Evolutionary conservation across 371 early-diverging fungal genomes (phyloP).

Genomic region (Capillidium heterosporum): DNA sequence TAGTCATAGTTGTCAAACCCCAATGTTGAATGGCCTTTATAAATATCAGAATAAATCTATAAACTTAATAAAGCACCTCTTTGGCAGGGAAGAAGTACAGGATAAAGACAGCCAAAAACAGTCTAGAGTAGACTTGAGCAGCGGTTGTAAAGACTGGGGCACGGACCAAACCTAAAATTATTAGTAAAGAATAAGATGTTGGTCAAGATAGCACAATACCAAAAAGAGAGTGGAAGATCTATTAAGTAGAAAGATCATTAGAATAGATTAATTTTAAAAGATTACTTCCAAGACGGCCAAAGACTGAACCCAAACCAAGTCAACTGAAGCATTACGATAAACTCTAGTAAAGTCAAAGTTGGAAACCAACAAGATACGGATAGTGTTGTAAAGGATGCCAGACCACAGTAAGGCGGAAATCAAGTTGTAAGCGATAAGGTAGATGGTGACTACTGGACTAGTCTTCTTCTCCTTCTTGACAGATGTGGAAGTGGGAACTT

Average conservation of each 20-base stretch:
- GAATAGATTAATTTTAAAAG: neutral
- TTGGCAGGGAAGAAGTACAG: constrained; percentile 35
- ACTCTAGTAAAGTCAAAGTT: neutral
- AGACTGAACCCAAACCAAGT: constrained; percentile 1
- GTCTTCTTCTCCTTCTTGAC: too few species aligned
- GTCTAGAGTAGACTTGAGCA: constrained; percentile 72
- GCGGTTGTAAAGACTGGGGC: constrained; percentile 60
- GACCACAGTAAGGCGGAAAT: neutral
- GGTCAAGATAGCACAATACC: constrained; percentile 4
- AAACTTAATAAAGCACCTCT: constrained; percentile 2
- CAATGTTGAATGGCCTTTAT: constrained; percentile 31
- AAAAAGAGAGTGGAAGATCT: constrained; percentile 14
- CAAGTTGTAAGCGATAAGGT: neutral
- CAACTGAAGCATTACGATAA: neutral
- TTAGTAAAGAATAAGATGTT: neutral
- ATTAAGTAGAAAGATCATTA: neutral
- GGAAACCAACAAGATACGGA: neutral
- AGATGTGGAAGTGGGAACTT: too few species aligned
- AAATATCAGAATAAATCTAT: neutral
- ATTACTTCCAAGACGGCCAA: constrained; percentile 4
- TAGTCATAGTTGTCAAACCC: constrained; percentile 63
- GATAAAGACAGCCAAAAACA: constrained; percentile 70
- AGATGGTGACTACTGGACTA: neutral
- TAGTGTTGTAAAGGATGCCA: neutral
- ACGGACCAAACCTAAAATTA: constrained; percentile 43